phyloP scores from a whole-genome alignment of 2,329 filamentous ascomycete genomes.

The Penicillium corylophilum region DNA sequence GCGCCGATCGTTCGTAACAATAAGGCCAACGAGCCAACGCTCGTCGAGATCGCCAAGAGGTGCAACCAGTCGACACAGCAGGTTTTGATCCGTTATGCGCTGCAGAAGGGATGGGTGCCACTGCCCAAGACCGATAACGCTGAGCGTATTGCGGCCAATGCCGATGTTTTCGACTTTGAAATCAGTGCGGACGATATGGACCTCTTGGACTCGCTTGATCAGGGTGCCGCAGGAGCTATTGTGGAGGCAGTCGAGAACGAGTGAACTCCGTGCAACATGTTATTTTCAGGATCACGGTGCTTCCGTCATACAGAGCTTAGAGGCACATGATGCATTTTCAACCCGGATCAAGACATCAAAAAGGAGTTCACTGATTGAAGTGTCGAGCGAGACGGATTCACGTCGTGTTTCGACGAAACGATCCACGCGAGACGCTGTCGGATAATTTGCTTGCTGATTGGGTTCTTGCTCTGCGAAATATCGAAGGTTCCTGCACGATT shows the following conservation, averaged over 20 bases:
- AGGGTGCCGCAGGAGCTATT: constrained; percentile 49
- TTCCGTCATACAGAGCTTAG: constrained; percentile 4
- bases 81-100: constrained; percentile 74
- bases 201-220: constrained; percentile 52
- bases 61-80: constrained; percentile 73
- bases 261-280: constrained; percentile 19
- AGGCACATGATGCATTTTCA: constrained; percentile 3
- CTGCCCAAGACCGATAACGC: constrained; percentile 72
- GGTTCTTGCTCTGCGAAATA: constrained; percentile 24
- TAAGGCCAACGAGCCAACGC: constrained; percentile 66
- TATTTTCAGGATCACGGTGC: neutral
- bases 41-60: constrained; percentile 67
- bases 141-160: constrained; percentile 66
- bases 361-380: constrained; percentile 91
- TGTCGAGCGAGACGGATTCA: constrained; percentile 80
- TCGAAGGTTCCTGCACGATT: constrained; percentile 31
- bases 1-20: constrained; percentile 62
- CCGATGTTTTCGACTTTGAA: constrained; percentile 61
- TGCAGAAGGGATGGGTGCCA: constrained; percentile 75
- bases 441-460: constrained; percentile 72
- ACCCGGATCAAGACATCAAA: constrained; percentile 60
- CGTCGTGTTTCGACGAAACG: constrained; percentile 72
- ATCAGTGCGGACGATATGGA: constrained; percentile 59
- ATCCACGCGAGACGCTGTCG: constrained; percentile 78
- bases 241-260: constrained; percentile 49